Percentiles rank a stretch among this genome's conserved stretches.
Conservation (phyloP, 306 rosid species). For the Citrullus mucosospermus region DNA sequence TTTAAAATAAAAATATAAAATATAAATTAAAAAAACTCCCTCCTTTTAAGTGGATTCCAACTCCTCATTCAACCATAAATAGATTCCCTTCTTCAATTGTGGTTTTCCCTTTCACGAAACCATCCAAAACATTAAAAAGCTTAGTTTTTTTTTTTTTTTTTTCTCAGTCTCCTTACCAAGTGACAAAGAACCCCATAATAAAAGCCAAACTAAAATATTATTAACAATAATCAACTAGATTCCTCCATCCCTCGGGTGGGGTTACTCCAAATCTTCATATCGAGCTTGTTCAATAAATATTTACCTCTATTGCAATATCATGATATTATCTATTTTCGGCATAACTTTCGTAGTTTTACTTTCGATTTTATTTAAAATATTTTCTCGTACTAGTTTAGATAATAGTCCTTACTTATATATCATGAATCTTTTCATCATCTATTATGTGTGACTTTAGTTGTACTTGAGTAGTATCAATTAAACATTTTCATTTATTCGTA, state of each 20-base stretch:
- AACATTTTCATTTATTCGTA: background rate
- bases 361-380: too few relatives aligned
- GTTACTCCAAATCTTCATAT: background rate
- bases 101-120: conserved; percentile 7
- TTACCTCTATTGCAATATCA: too few relatives aligned
- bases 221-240: background rate
- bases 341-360: too few relatives aligned
- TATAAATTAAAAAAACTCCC: conserved; percentile 21
- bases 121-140: background rate
- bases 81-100: conserved; percentile 6
- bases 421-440: too few relatives aligned
- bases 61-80: conserved; percentile 73
- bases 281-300: background rate
- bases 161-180: background rate
- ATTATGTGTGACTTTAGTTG: too few relatives aligned
- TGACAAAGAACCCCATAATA: conserved; percentile 3
- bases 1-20: background rate
- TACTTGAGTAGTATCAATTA: background rate
- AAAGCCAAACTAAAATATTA: background rate
- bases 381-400: too few relatives aligned
- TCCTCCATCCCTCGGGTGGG: background rate
- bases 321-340: too few relatives aligned
- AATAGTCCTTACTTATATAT: too few relatives aligned
- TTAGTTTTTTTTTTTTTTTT: background rate
- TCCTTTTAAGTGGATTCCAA: conserved; percentile 89